These are phyloP conservation scores for Boeremia exigua DNA, from an alignment of 2,329 filamentous ascomycete species.

Conservation along the genomic window DNA sequence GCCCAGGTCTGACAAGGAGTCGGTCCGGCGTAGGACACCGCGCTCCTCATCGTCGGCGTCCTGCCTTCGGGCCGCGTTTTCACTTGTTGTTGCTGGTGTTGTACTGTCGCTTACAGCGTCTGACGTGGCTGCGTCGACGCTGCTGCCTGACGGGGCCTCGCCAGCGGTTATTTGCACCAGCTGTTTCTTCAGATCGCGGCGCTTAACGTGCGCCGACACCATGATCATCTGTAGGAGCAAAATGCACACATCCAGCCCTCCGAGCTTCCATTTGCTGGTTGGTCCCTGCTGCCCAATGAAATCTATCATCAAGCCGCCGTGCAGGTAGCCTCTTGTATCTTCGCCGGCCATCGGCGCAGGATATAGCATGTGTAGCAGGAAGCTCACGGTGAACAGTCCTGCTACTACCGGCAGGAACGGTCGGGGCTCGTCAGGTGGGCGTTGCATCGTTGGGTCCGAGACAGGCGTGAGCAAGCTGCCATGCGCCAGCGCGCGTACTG, in stretches of 20 bases:
- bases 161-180: slow-evolving; percentile 34
- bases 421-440: slow-evolving; percentile 57
- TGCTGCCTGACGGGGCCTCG: slow-evolving; percentile 15
- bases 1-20: slow-evolving; percentile 46
- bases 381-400: slow-evolving; percentile 61
- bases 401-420: slow-evolving; percentile 62
- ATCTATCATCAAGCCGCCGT: slow-evolving; percentile 68
- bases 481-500: slow-evolving; percentile 62
- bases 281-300: slow-evolving; percentile 68
- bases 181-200: slow-evolving; percentile 55
- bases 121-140: slow-evolving; percentile 16
- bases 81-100: slow-evolving; percentile 5
- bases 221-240: slow-evolving; percentile 63
- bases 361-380: slow-evolving; percentile 58
- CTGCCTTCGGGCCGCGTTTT: slow-evolving; percentile 48
- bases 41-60: slow-evolving; percentile 67
- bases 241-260: slow-evolving; percentile 61
- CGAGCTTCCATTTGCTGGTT: slow-evolving; percentile 59
- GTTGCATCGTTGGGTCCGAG: slow-evolving; percentile 54
- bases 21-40: slow-evolving; percentile 55
- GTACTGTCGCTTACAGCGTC: slow-evolving; percentile 14
- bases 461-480: slow-evolving; percentile 66
- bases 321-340: slow-evolving; percentile 61
- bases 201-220: slow-evolving; percentile 61
- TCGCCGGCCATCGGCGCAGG: slow-evolving; percentile 53